Base-by-base conservation (phyloP, 768 basidiomycete genomes). In the Termitomyces sp. region DNA sequence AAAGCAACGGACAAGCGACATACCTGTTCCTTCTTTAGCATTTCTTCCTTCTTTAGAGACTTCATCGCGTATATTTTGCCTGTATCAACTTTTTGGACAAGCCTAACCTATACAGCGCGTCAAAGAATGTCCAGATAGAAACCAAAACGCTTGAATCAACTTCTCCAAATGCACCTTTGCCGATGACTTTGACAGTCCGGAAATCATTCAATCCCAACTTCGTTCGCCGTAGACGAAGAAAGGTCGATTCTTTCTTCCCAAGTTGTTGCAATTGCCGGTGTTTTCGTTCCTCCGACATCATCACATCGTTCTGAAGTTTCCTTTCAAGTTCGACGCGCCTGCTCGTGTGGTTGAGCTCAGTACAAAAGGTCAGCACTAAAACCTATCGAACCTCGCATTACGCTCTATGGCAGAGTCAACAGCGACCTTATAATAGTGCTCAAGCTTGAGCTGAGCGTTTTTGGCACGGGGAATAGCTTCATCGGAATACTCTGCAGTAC, bases 51-150 rank as follows among this genome's bases (percentile, higher is more conserved):
- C 74, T 89, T 87, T 68, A 98, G 74, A 24, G 93, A 92, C 75
- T 98, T 98, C 96, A 99, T 97, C 18, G 97, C 97, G 71, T 98
- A 99, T 56, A 98, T 97, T 76, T 94, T 97, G 36, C 94, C 94
- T 6, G 95, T 98, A 68, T 99, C 97, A 16, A 80, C 83, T 73
- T 99, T 99, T 69, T 99, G 96, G 32, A 97, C 95, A 33, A 99
- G 79, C 45, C 97, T 84, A 52, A 99, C 95, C 80, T 83, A 53
- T 35, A 35, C 36, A 46, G 20, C 20, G 18, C 4, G 30, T 46
- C 30, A 47, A 45, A 11, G 30, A 22, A 46, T 41, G 32, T 24
- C 41, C 40, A 53, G 46, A 50, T 47, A 41, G 35, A 41, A 36
- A 36, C 16, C 3, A 14, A 33, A 45, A 54, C 20, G 46, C 18